These are phyloP conservation scores for Salix dunnii DNA, from an alignment of 345 rosid species.

Conservation along the genomic window DNA sequence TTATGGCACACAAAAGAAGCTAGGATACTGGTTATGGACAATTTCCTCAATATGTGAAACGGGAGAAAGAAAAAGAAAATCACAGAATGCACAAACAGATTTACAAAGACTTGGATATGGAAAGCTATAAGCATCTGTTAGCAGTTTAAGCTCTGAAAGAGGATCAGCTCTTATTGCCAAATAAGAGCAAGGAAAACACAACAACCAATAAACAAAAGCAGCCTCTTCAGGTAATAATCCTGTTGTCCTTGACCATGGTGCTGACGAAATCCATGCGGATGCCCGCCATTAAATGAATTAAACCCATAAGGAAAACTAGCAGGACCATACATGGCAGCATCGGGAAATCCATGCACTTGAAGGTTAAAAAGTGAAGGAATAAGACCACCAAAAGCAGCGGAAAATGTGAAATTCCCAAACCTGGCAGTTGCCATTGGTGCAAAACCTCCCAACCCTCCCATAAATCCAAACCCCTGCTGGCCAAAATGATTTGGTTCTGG, in stretches of 20 bases:
- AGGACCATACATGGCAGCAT: constrained; percentile 71
- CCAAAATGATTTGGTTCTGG: constrained; percentile 70
- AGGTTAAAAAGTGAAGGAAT: constrained; percentile 79
- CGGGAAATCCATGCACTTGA: constrained; percentile 81
- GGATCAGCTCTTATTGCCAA: constrained; percentile 41
- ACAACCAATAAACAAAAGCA: constrained; percentile 49
- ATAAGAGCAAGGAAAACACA: constrained; percentile 57
- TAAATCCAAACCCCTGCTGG: constrained; percentile 70
- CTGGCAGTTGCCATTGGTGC: constrained; percentile 70
- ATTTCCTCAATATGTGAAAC: constrained; percentile 9
- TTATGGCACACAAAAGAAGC: constrained; percentile 9
- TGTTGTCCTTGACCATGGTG: constrained; percentile 72
- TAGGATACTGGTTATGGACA: constrained; percentile 24
- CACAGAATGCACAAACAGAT: constrained; percentile 21
- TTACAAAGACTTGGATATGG: constrained; percentile 21
- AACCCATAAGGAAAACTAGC: constrained; percentile 73
- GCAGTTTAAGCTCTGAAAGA: constrained; percentile 12
- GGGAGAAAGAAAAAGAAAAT: neutral
- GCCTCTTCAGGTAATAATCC: constrained; percentile 62
- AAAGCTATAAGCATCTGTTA: constrained; percentile 12
- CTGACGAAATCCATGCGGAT: constrained; percentile 52
- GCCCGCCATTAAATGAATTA: constrained; percentile 69
- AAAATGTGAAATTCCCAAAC: constrained; percentile 76
- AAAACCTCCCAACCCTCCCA: constrained; percentile 82
- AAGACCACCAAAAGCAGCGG: constrained; percentile 85